Evolutionary conservation across 495 filamentous ascomycete genomes (phyloP).

Genomic region (Hypoxylon rickii): DNA sequence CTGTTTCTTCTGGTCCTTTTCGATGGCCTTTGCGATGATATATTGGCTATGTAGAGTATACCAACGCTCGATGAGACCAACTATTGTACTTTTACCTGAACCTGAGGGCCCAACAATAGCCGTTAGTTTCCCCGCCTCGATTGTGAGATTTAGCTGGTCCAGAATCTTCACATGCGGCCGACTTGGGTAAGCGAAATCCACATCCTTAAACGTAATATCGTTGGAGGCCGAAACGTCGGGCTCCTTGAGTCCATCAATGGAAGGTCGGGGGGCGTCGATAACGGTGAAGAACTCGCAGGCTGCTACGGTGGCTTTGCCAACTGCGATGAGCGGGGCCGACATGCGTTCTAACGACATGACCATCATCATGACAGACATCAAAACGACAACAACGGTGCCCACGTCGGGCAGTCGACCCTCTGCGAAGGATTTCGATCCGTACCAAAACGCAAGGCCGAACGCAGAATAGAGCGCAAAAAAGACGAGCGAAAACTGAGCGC

Average conservation of each 20-base stretch:
- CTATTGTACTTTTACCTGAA: conserved; percentile 88
- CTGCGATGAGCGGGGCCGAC: conserved; percentile 55
- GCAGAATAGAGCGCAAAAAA: conserved; percentile 51
- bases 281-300: conserved; percentile 61
- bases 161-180: conserved; percentile 66
- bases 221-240: conserved; percentile 51
- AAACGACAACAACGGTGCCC: conserved; percentile 54
- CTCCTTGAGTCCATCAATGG: conserved; percentile 46
- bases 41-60: conserved; percentile 70
- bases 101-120: conserved; percentile 88
- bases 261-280: conserved; percentile 59
- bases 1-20: conserved; percentile 49
- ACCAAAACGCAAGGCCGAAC: conserved; percentile 59
- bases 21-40: conserved; percentile 52
- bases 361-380: conserved; percentile 62
- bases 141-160: conserved; percentile 57
- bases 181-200: conserved; percentile 72
- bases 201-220: conserved; percentile 63
- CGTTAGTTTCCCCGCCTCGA: conserved; percentile 79
- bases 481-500: conserved; percentile 38
- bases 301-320: conserved; percentile 58
- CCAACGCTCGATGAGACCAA: conserved; percentile 89
- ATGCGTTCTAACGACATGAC: conserved; percentile 52
- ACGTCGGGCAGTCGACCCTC: conserved; percentile 47
- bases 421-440: conserved; percentile 48